Conservation (phyloP, 768 basidiomycete genomes). For the Naganishia vaughanmartiniae region DNA sequence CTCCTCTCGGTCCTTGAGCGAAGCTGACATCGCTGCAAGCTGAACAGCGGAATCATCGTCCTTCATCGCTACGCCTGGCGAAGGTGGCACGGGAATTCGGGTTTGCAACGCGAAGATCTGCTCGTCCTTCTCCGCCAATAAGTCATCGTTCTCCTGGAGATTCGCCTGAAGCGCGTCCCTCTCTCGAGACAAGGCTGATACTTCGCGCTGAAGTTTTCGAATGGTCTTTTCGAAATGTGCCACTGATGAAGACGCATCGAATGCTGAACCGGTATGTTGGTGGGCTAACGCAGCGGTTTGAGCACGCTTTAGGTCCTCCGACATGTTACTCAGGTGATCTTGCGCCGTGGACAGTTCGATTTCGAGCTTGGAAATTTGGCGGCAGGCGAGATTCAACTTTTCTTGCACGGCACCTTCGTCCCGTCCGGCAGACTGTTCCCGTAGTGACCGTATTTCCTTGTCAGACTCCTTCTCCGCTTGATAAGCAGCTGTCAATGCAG, state of each 20-base stretch:
- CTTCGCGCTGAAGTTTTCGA: slow-evolving; percentile 36
- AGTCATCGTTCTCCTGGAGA: slow-evolving; percentile 38
- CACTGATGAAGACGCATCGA: slow-evolving; percentile 13
- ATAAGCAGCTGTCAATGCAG: background rate
- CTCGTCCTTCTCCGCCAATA: slow-evolving; percentile 39
- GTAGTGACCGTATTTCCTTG: slow-evolving; percentile 24
- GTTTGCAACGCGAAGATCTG: slow-evolving; percentile 38
- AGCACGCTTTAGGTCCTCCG: slow-evolving; percentile 3
- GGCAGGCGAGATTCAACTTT: background rate
- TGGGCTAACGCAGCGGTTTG: background rate
- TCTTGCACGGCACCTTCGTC: background rate
- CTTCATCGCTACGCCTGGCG: background rate
- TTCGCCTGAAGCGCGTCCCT: slow-evolving; percentile 37
- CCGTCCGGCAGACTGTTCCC: background rate
- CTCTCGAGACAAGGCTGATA: slow-evolving; percentile 34
- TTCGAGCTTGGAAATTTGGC: background rate
- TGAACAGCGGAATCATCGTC: background rate
- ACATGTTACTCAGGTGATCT: background rate
- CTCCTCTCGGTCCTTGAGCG: slow-evolving; percentile 4
- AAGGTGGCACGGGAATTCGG: slow-evolving; percentile 38
- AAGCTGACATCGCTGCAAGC: background rate
- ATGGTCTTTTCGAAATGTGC: slow-evolving; percentile 21
- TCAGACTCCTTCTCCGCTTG: background rate
- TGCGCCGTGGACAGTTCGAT: background rate
- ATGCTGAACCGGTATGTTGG: background rate